Evolutionary conservation across 1,284 basidiomycete species (phyloP), one percentile per base, ranked within the genome.

Genomic region (Ceratobasidium theobromae): DNA sequence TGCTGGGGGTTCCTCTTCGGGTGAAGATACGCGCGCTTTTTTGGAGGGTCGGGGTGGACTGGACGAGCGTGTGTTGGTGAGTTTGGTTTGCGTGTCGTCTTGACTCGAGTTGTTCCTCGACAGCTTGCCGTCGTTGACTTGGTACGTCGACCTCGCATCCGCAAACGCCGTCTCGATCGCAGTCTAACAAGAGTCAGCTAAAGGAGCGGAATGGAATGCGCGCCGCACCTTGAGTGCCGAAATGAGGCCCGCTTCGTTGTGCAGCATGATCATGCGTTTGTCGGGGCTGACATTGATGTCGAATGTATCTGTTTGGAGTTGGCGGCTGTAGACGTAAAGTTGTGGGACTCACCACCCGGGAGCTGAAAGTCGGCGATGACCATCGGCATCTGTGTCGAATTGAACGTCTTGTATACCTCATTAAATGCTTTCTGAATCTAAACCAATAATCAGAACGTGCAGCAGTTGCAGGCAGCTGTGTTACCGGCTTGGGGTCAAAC

Each of bases 241-340:
- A 1, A 98, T 81, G 4, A 99, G 77, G 67, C 89, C 89, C 3
- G 81, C 81, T 75, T 99, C 97, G 74, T 88, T 88, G 73, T 98
- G 95, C 9, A 99, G 75, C 64, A 98, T 88, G 38, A 99, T 90
- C 0, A 93, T 97, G 4, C 97, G 84, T 75, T 99, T 99, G 77
- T 99, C 97, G 0, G 97, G 96, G 71, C 88, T 94, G 69, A 99
- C 91, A 72, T 99, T 99, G 74, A 99, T 87, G 74, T 99, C 97
- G 72, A 91, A 94, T 0, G 86, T 82, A 68, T 90, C 93, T 93
- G 51, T 14, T 16, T 40, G 11, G 21, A 43, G 16, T 55, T 12
- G 23, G 11, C 9, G 27, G 9, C 28, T 27, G 4, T 3, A 6
- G 8, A 16, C 4, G 25, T 12, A 55, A 18, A 25, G 14, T 3